Conservation (phyloP, 148 eudicot genomes). For the Rhododendron mucronatum region DNA sequence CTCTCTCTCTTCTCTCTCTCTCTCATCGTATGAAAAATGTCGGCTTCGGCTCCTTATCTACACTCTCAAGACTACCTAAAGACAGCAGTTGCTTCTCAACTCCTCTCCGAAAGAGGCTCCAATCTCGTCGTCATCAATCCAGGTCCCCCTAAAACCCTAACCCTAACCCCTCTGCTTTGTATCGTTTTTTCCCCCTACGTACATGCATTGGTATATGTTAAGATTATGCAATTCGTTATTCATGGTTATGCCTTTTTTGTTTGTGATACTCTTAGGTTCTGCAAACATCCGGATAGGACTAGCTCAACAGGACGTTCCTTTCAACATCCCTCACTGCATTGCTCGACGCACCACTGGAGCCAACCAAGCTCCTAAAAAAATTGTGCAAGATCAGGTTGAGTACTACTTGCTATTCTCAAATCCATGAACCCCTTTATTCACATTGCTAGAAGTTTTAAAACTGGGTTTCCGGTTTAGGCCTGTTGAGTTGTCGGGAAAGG, state of each 20-base stretch:
- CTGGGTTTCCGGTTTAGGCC: not conserved
- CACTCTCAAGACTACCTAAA: slow-evolving; percentile 66
- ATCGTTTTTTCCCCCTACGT: not conserved
- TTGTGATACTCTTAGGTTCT: slow-evolving; percentile 49
- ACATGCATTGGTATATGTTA: not conserved
- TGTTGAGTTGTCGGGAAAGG: not conserved
- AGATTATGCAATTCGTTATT: not conserved
- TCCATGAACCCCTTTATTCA: no score
- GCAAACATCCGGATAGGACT: slow-evolving; percentile 81
- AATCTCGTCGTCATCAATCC: slow-evolving; percentile 89
- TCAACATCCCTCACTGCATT: slow-evolving; percentile 79
- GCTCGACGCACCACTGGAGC: slow-evolving; percentile 78
- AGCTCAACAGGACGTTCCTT: slow-evolving; percentile 70
- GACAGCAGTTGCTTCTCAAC: slow-evolving; percentile 75
- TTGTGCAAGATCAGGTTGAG: slow-evolving; percentile 78
- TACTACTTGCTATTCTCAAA: not conserved
- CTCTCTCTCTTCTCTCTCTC: not conserved
- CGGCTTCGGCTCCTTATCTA: not conserved
- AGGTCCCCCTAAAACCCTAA: slow-evolving; percentile 52
- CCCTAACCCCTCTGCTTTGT: not conserved
- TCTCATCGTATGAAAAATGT: not conserved
- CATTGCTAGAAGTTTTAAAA: not conserved
- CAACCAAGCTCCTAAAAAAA: slow-evolving; percentile 55
- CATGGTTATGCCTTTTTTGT: not conserved
- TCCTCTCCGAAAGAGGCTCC: slow-evolving; percentile 87